Conservation (phyloP, 306 rosid species). For the Vachellia pachyceras region DNA sequence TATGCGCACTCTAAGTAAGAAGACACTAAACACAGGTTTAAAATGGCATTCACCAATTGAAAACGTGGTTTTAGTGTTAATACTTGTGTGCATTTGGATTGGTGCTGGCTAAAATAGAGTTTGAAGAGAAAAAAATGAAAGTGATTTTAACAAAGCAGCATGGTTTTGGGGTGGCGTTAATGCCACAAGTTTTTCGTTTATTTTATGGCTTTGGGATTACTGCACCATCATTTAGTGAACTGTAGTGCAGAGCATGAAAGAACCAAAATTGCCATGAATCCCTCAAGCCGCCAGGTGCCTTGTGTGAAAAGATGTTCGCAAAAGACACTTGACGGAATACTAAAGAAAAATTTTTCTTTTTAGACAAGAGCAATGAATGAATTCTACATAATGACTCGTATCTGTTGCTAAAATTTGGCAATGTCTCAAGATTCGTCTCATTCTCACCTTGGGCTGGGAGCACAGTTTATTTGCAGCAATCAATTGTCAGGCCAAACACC, state of each 20-base stretch:
- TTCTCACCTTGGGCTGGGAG: not conserved
- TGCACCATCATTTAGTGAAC: no score
- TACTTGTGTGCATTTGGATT: not conserved
- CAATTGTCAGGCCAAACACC: not conserved
- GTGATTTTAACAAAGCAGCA: not conserved
- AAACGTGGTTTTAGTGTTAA: no score
- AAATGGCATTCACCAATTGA: not conserved
- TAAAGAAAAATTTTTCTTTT: not conserved
- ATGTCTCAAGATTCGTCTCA: not conserved
- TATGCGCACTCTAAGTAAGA: not conserved
- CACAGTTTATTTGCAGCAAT: constrained; percentile 15
- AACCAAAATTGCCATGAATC: not conserved
- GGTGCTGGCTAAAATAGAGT: no score
- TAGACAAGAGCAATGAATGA: no score
- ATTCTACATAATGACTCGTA: not conserved
- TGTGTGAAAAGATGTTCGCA: not conserved
- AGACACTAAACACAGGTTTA: not conserved
- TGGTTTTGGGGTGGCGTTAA: not conserved
- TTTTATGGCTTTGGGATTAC: not conserved
- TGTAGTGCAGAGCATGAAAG: not conserved
- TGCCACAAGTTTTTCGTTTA: no score
- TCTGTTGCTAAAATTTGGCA: not conserved
- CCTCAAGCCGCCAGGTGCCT: not conserved
- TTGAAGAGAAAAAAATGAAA: no score
- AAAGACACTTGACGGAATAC: not conserved